phyloP scores from a whole-genome alignment of 2,329 filamentous ascomycete species.

The Colletotrichum lentis region DNA sequence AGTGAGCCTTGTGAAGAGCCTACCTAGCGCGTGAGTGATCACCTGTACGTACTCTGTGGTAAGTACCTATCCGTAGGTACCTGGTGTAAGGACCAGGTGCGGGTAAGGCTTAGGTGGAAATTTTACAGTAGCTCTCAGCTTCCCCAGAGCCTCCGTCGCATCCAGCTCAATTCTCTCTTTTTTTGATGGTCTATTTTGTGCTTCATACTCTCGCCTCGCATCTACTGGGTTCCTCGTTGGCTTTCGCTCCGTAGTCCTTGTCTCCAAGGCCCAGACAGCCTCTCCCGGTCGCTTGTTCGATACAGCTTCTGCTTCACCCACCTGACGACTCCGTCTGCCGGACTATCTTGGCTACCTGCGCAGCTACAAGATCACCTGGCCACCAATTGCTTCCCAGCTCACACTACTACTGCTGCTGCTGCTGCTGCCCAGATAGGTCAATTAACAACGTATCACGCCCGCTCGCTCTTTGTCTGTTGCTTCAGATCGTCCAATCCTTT shows the following conservation, averaged over 20 bases:
- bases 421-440: constrained; percentile 15
- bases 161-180: background rate
- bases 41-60: too few relatives aligned
- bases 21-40: constrained; percentile 26
- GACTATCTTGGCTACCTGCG: constrained; percentile 30
- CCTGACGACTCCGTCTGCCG: constrained; percentile 25
- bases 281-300: constrained; percentile 22
- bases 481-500: constrained; percentile 14
- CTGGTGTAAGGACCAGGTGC: constrained; percentile 7
- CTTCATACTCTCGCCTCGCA: constrained; percentile 23
- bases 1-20: constrained; percentile 19
- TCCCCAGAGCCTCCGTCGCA: constrained; percentile 27
- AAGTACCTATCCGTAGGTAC: too few relatives aligned
- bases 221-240: background rate
- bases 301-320: constrained; percentile 18
- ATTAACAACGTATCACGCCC: constrained; percentile 12
- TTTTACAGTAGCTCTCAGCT: constrained; percentile 36
- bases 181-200: background rate
- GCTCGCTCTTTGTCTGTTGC: constrained; percentile 5
- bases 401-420: constrained; percentile 25
- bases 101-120: constrained; percentile 31
- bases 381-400: constrained; percentile 3
- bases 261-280: constrained; percentile 15
- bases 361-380: constrained; percentile 8
- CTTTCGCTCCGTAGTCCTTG: background rate